Conservation (phyloP, 1,284 basidiomycete genomes). For the Mycosarcoma maydis region DNA sequence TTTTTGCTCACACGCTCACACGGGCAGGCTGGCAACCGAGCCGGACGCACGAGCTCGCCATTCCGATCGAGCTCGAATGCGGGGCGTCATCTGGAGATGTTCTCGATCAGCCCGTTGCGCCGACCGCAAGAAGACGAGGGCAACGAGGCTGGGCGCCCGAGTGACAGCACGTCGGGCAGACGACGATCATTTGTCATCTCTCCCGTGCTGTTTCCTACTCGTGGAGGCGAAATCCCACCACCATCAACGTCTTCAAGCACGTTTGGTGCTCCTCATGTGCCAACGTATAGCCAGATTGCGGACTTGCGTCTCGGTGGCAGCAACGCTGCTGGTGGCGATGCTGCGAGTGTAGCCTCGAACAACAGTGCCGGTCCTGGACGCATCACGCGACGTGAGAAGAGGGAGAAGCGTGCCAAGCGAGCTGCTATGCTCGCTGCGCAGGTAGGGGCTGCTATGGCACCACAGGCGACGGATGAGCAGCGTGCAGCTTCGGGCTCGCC, state of each 20-base stretch:
- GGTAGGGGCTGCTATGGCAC: constrained; percentile 19
- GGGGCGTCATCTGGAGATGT: constrained; percentile 38
- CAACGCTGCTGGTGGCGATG: constrained; percentile 20
- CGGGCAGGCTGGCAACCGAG: constrained; percentile 21
- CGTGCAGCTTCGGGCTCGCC: constrained; percentile 30
- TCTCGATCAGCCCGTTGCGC: constrained; percentile 41
- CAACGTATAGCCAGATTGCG: constrained; percentile 34
- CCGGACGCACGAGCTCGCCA: constrained; percentile 47
- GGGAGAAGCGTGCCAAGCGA: constrained; percentile 49
- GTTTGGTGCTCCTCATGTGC: constrained; percentile 10
- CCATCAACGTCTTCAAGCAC: constrained; percentile 32
- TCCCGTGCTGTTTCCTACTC: constrained; percentile 55
- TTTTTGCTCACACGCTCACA: constrained; percentile 56
- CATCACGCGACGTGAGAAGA: constrained; percentile 58
- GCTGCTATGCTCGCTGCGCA: constrained; percentile 35
- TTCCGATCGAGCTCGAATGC: constrained; percentile 50
- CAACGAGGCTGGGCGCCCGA: constrained; percentile 17
- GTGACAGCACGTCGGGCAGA: constrained; percentile 23
- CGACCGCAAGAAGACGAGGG: constrained; percentile 21
- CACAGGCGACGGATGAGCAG: constrained; percentile 3
- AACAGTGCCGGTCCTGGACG: constrained; percentile 46
- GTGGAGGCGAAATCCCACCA: constrained; percentile 43
- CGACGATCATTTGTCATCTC: constrained; percentile 54
- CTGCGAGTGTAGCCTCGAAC: constrained; percentile 35
- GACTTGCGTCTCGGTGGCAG: constrained; percentile 24